phyloP scores from a whole-genome alignment of 768 basidiomycete species.

The Serendipita indica region DNA sequence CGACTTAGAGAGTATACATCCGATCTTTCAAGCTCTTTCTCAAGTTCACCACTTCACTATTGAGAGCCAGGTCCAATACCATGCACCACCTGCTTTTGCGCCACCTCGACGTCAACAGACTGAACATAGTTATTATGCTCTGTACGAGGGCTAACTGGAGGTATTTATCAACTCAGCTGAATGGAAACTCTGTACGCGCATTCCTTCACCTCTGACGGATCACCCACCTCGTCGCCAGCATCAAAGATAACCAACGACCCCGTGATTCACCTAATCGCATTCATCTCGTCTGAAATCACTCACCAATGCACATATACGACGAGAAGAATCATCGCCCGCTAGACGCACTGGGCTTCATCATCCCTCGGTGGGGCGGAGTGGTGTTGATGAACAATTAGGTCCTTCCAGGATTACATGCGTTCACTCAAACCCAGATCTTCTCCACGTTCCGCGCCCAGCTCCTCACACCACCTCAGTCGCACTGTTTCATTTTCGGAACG shows the following conservation, averaged over 20 bases:
- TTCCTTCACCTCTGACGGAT: neutral
- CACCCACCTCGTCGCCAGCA: constrained; percentile 32
- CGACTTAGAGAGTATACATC: constrained; percentile 29
- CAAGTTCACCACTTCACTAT: constrained; percentile 79
- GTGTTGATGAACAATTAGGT: constrained; percentile 46
- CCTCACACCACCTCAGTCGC: constrained; percentile 51
- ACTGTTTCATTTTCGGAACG: too few relatives aligned
- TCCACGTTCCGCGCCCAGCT: constrained; percentile 56
- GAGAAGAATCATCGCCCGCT: constrained; percentile 38
- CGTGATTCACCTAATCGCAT: constrained; percentile 83
- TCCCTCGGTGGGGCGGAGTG: constrained; percentile 91
- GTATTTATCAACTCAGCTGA: constrained; percentile 93
- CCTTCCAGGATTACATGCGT: constrained; percentile 24
- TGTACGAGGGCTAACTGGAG: constrained; percentile 71
- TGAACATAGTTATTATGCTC: constrained; percentile 30
- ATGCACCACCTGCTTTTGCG: constrained; percentile 76
- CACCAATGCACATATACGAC: constrained; percentile 52
- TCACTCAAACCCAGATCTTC: constrained; percentile 41
- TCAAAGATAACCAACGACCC: constrained; percentile 88
- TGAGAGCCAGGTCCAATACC: constrained; percentile 87
- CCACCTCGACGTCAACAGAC: constrained; percentile 30
- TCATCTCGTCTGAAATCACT: constrained; percentile 57
- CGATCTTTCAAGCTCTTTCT: constrained; percentile 43
- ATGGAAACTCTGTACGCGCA: constrained; percentile 70
- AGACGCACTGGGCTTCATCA: constrained; percentile 55